Evolutionary conservation across 441 rosid species (phyloP).

Genomic region (Cnidoscolus chayamansa): DNA sequence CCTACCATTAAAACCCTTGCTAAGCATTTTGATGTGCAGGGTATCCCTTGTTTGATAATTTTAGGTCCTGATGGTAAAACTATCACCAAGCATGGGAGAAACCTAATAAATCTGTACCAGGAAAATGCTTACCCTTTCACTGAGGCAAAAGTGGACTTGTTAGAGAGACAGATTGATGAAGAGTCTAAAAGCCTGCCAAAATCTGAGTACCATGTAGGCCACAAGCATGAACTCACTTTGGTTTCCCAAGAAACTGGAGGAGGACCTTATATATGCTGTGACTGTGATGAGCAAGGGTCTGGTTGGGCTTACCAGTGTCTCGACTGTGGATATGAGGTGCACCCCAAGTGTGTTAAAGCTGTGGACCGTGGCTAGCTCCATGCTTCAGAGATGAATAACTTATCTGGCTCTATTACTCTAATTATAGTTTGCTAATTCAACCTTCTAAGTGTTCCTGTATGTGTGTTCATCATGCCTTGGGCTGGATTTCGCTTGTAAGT

Average conservation of each 20-base stretch:
- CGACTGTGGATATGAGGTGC: slow-evolving; percentile 66
- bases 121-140: slow-evolving; percentile 61
- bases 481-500: background rate
- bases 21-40: slow-evolving; percentile 44
- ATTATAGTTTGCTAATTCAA: background rate
- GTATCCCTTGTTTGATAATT: slow-evolving; percentile 51
- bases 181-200: slow-evolving; percentile 44
- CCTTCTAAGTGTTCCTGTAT: background rate
- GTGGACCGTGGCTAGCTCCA: slow-evolving; percentile 18
- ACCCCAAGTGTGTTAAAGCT: slow-evolving; percentile 47
- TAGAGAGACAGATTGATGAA: slow-evolving; percentile 48
- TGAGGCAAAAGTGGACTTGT: slow-evolving; percentile 31
- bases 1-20: slow-evolving; percentile 30
- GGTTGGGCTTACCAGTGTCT: slow-evolving; percentile 69
- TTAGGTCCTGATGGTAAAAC: slow-evolving; percentile 66
- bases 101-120: slow-evolving; percentile 45
- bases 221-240: slow-evolving; percentile 47
- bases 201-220: slow-evolving; percentile 41
- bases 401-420: slow-evolving; percentile 10
- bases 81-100: slow-evolving; percentile 47
- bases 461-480: background rate
- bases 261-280: slow-evolving; percentile 62
- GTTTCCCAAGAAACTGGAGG: slow-evolving; percentile 55
- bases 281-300: slow-evolving; percentile 60
- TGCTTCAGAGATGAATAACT: background rate